These are phyloP conservation scores for Zoysia japonica DNA, from an alignment of 176 grass and related monocot species.

Conservation along the genomic window DNA sequence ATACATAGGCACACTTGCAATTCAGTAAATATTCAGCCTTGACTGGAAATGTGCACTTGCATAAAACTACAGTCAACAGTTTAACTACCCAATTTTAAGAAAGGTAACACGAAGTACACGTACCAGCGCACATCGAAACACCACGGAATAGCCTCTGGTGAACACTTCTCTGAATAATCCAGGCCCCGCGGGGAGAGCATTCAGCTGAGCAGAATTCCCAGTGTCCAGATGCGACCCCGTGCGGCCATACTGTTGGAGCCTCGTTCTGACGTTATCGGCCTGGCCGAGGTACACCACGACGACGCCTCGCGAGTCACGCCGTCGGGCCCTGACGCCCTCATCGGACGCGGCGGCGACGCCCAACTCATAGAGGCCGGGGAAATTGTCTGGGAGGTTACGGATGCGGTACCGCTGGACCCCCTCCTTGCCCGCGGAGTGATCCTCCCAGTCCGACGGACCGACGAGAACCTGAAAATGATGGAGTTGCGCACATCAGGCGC, in stretches of 20 bases:
- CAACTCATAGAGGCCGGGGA: constrained; percentile 82
- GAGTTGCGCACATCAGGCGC: not conserved
- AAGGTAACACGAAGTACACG: constrained; percentile 21
- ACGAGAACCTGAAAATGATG: constrained; percentile 63
- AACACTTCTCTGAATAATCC: constrained; percentile 84
- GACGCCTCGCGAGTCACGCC: constrained; percentile 40
- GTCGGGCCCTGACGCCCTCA: constrained; percentile 40
- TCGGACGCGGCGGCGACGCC: constrained; percentile 40
- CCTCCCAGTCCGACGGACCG: constrained; percentile 76
- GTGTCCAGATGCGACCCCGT: constrained; percentile 84
- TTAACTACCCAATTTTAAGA: not conserved
- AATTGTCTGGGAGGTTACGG: constrained; percentile 72
- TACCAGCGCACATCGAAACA: constrained; percentile 76
- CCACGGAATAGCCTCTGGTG: constrained; percentile 60
- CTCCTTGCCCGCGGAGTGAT: constrained; percentile 62
- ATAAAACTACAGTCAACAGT: not conserved
- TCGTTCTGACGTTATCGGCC: constrained; percentile 78
- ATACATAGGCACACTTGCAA: constrained; percentile 1
- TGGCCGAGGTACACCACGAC: constrained; percentile 90
- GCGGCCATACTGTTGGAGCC: constrained; percentile 93
- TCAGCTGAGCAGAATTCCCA: constrained; percentile 39
- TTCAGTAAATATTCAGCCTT: constrained; percentile 11
- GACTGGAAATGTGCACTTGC: constrained; percentile 7
- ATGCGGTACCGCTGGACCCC: constrained; percentile 69
- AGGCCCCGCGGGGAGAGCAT: constrained; percentile 16